phyloP scores from a whole-genome alignment of 2,329 filamentous ascomycete genomes.

The Aspergillus fumigatiaffinis region DNA sequence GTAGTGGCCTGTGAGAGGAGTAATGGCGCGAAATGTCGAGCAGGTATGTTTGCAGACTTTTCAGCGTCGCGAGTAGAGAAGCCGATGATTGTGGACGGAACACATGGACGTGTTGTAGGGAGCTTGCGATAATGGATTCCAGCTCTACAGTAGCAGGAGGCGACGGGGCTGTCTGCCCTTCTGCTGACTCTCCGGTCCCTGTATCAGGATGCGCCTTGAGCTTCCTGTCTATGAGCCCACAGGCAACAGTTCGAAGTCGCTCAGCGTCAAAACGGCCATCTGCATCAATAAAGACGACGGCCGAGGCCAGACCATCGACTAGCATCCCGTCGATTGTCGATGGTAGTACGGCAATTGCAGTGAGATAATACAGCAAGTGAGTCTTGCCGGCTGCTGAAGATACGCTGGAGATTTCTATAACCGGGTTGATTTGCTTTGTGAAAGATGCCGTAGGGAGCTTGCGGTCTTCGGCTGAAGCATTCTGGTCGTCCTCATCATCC shows the following conservation, averaged over 20 bases:
- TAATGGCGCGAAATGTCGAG: constrained; percentile 41
- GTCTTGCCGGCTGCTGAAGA: constrained; percentile 55
- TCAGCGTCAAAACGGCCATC: constrained; percentile 52
- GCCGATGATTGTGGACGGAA: constrained; percentile 52
- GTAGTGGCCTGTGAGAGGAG: constrained; percentile 46
- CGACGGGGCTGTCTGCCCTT: not conserved
- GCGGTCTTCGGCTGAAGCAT: not conserved
- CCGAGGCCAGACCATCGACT: constrained; percentile 45
- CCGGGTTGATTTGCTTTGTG: constrained; percentile 23
- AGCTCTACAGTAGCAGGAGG: constrained; percentile 9
- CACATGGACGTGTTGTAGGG: constrained; percentile 56
- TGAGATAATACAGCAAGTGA: constrained; percentile 55
- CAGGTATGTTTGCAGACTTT: constrained; percentile 48
- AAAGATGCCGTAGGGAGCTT: not conserved
- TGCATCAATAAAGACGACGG: constrained; percentile 55
- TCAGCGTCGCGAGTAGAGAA: constrained; percentile 49
- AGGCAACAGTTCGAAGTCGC: constrained; percentile 38
- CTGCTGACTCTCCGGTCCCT: not conserved
- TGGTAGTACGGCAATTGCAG: constrained; percentile 50
- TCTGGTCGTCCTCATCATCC: not conserved
- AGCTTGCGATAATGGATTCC: constrained; percentile 30
- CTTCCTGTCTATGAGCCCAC: constrained; percentile 21
- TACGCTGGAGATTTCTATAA: constrained; percentile 53
- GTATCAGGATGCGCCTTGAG: not conserved
- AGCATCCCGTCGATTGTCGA: constrained; percentile 21